Evolutionary conservation across 208 protist genomes (phyloP), one percentile per base, ranked within the genome.

Genomic region (Acanthamoeba lugdunensis): DNA sequence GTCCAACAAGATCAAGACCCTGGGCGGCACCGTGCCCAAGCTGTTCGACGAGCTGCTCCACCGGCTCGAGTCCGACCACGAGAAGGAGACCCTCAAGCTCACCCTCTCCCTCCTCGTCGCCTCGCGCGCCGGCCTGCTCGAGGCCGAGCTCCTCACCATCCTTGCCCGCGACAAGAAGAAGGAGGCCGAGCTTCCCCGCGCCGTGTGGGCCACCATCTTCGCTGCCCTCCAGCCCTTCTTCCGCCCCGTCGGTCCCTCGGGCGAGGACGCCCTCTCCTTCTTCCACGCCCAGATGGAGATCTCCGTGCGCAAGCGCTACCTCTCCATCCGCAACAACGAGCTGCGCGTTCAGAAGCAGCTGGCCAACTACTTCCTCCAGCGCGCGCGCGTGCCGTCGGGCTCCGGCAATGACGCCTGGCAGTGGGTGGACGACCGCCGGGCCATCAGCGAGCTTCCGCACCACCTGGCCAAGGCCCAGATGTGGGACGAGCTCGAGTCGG

Each of bases 21-120:
- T 96, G 4, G 82, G 82, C 13, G 41, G 45, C 73, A 96, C 95
- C 21, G 30, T 96, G 16, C 67, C 87, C 41, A 87, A 63, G 65
- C 54, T 96, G 0, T 91, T 96, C 61, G 95, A 96, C 9, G 94
- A 95, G 25, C 71, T 96, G 23, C 23, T 96, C 25, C 56, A 45
- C 13, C 77, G 95, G 65, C 23, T 96, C 7, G 95, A 96, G 63
- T 56, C 21, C 30, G 92, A 96, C 45, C 73, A 92, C 56, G 95
- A 94, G 23, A 94, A 95, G 63, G 92, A 96, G 25, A 30, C 94
- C 25, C 81, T 82, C 33, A 52, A 54, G 63, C 88, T 58, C 84
- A 81, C 93, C 14, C 77, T 90, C 65, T 91, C 41, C 23, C 65
- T 91, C 4, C 89, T 91, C 21, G 56, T 54, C 16, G 23, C 50